Evolutionary conservation across 768 basidiomycete genomes (phyloP).

Genomic region (Russula compacta): DNA sequence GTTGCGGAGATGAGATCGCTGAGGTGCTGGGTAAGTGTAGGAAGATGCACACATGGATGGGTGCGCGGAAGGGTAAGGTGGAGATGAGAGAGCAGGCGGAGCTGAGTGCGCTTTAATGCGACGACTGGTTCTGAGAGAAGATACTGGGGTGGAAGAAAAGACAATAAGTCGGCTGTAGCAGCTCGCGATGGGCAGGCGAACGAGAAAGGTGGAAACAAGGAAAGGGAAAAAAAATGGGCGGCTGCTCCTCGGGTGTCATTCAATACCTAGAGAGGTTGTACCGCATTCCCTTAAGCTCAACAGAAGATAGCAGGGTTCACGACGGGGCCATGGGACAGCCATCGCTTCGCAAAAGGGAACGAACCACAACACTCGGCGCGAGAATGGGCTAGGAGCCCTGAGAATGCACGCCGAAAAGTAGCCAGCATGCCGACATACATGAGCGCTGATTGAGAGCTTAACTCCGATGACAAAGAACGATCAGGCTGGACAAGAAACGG

Average conservation of each 20-base stretch:
- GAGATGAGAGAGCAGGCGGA: constrained; percentile 18
- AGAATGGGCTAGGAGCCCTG: neutral
- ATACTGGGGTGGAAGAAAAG: constrained; percentile 1
- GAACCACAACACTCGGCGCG: neutral
- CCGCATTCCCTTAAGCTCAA: neutral
- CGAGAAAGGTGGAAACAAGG: neutral
- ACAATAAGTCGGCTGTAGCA: neutral
- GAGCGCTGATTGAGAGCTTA: neutral
- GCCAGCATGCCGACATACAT: neutral
- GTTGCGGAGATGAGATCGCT: constrained; percentile 32
- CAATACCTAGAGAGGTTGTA: neutral
- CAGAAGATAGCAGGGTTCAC: neutral
- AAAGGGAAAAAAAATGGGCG: neutral
- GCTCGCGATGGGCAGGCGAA: too few species aligned
- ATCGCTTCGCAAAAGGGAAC: neutral
- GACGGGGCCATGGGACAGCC: neutral
- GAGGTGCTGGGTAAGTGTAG: constrained; percentile 29
- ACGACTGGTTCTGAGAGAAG: constrained; percentile 17
- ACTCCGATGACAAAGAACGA: neutral
- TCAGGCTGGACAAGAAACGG: neutral
- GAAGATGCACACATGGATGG: constrained; percentile 12
- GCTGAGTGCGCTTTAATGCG: constrained; percentile 26
- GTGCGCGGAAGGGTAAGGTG: constrained; percentile 16
- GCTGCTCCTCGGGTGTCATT: neutral
- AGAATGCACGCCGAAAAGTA: neutral